A percentile compares a stretch with the other conserved stretches of the same genome.
phyloP scores from a whole-genome alignment of 305 asterid species.

The Fraxinus dipetala region DNA sequence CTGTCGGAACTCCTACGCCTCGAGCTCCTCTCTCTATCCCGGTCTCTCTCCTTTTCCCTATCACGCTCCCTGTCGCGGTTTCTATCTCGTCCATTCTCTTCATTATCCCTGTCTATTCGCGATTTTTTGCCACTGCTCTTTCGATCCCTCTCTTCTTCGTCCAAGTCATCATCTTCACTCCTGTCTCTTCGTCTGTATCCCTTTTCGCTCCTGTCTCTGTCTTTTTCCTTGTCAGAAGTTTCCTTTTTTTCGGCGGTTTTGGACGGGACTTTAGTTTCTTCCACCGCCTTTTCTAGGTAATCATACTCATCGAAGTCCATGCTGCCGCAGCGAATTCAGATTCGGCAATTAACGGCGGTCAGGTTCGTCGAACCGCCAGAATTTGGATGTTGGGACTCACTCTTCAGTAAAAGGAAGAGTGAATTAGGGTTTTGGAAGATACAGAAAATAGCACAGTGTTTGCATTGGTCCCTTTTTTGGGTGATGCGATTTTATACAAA shows the following conservation, averaged over 20 bases:
- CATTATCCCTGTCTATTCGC: conserved; percentile 41
- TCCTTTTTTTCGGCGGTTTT: conserved; percentile 35
- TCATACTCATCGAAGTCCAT: conserved; percentile 99
- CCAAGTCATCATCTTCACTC: conserved; percentile 51
- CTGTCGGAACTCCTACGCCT: conserved; percentile 58
- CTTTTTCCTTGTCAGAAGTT: conserved; percentile 49
- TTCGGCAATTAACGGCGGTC: background rate
- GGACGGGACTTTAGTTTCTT: conserved; percentile 62
- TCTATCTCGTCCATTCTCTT: conserved; percentile 58
- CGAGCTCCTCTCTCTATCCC: conserved; percentile 69
- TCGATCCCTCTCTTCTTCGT: conserved; percentile 60
- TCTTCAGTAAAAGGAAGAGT: background rate
- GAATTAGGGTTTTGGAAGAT: conserved; percentile 35
- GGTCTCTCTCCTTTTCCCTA: conserved; percentile 30
- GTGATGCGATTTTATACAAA: background rate
- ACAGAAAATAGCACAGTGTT: background rate
- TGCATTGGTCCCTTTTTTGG: background rate
- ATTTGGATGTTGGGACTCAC: background rate
- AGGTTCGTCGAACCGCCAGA: background rate
- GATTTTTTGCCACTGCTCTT: conserved; percentile 71
- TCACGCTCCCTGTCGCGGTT: conserved; percentile 50
- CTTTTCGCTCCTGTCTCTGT: conserved; percentile 60
- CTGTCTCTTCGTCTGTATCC: conserved; percentile 71
- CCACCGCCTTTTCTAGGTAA: conserved; percentile 86
- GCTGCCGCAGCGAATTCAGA: background rate